Conservation (phyloP, 805 yeast species). For the Kuraishia piskuri region DNA sequence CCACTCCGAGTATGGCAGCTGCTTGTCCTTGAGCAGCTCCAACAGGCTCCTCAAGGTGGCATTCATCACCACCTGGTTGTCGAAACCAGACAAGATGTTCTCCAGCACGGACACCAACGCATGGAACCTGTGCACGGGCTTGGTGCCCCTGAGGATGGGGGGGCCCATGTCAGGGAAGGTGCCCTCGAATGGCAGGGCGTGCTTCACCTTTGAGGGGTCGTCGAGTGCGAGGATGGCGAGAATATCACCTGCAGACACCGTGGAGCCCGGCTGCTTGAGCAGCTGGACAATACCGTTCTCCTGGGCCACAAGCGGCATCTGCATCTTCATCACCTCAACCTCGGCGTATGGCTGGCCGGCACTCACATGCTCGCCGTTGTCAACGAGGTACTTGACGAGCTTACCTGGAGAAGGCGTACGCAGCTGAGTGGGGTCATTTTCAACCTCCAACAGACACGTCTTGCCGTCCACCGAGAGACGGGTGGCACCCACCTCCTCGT, state of each 20-base stretch:
- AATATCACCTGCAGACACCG: slow-evolving; percentile 93
- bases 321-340: slow-evolving; percentile 99
- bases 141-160: slow-evolving; percentile 75
- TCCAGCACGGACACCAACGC: slow-evolving; percentile 50
- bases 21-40: slow-evolving; percentile 65
- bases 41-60: slow-evolving; percentile 68
- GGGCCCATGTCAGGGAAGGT: slow-evolving; percentile 85
- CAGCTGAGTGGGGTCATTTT: slow-evolving; percentile 97
- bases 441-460: slow-evolving; percentile 89
- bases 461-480: slow-evolving; percentile 92
- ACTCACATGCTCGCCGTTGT: slow-evolving; percentile 85
- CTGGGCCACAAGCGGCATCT: slow-evolving; percentile 92
- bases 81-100: slow-evolving; percentile 84
- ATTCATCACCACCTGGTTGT: slow-evolving; percentile 91
- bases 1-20: slow-evolving; percentile 94
- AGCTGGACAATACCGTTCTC: slow-evolving; percentile 91
- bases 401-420: slow-evolving; percentile 99
- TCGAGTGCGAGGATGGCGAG: slow-evolving; percentile 90
- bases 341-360: slow-evolving; percentile 96
- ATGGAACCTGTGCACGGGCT: slow-evolving; percentile 69
- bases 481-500: slow-evolving; percentile 93
- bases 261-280: slow-evolving; percentile 97
- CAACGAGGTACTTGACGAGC: slow-evolving; percentile 86
- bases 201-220: slow-evolving; percentile 95
- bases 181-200: slow-evolving; percentile 91